Evolutionary conservation across 768 basidiomycete genomes (phyloP).

Genomic region (Trametes cinnabarina): DNA sequence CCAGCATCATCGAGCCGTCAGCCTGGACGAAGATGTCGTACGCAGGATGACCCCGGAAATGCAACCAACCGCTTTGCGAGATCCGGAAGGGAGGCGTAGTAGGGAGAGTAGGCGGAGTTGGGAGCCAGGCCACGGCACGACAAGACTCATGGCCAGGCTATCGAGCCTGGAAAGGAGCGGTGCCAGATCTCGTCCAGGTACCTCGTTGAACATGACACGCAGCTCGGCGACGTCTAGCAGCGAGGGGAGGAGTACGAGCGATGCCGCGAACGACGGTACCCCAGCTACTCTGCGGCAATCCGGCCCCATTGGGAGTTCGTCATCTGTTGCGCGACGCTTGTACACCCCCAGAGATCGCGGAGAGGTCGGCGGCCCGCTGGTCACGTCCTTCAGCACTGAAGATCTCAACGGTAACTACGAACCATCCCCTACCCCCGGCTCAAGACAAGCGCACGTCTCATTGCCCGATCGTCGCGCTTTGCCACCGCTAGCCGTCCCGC

Average conservation of each 20-base stretch:
- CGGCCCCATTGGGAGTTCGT: constrained; percentile 19
- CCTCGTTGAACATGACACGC: constrained; percentile 16
- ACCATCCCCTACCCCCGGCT: constrained; percentile 46
- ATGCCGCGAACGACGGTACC: constrained; percentile 22
- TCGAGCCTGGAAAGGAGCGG: constrained; percentile 25
- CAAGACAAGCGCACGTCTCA: constrained; percentile 32
- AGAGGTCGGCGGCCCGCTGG: constrained; percentile 16
- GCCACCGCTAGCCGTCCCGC: constrained; percentile 52
- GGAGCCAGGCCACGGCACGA: constrained; percentile 34
- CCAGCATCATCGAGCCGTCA: constrained; percentile 49
- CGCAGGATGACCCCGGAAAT: constrained; percentile 37
- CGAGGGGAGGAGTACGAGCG: constrained; percentile 26
- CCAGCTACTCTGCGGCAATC: constrained; percentile 21
- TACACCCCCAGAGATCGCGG: constrained; percentile 58
- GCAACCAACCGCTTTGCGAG: constrained; percentile 39
- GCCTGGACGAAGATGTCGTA: constrained; percentile 50
- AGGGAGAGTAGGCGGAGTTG: constrained; percentile 47
- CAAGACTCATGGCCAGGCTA: constrained; percentile 29
- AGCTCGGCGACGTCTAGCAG: constrained; percentile 30
- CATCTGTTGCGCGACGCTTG: constrained; percentile 48
- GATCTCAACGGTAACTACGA: constrained; percentile 38
- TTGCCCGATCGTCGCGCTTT: constrained; percentile 42
- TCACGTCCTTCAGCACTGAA: constrained; percentile 18
- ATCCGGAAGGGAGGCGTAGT: constrained; percentile 58
- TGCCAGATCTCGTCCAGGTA: constrained; percentile 16